These are phyloP conservation scores for Pulveroboletus sp. DNA, from an alignment of 768 basidiomycete species.

Conservation along the genomic window DNA sequence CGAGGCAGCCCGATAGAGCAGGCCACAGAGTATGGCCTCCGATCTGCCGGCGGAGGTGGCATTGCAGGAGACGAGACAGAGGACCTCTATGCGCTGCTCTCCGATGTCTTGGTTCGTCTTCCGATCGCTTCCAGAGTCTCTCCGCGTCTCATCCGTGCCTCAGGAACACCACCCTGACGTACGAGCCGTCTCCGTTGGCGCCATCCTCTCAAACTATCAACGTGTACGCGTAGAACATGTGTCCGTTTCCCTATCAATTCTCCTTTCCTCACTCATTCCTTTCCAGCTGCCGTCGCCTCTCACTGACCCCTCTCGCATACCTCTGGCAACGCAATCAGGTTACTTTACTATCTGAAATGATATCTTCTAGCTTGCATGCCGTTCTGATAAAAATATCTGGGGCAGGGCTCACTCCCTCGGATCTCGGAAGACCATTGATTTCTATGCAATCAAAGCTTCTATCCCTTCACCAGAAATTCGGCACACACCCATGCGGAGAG, in stretches of 20 bases:
- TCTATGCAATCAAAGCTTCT: constrained; percentile 71
- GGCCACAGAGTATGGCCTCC: constrained; percentile 80
- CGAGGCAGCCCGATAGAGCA: constrained; percentile 76
- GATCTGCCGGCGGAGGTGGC: constrained; percentile 47
- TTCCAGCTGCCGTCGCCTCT: constrained; percentile 72
- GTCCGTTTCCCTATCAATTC: constrained; percentile 40
- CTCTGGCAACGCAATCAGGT: constrained; percentile 92
- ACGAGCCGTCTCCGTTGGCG: constrained; percentile 87
- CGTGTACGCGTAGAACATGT: constrained; percentile 97
- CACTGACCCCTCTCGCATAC: constrained; percentile 76
- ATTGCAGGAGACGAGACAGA: constrained; percentile 91
- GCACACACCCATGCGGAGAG: constrained; percentile 93
- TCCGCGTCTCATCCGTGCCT: not conserved
- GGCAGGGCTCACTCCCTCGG: constrained; percentile 72
- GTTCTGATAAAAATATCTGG: constrained; percentile 95
- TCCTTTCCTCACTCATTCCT: constrained; percentile 2
- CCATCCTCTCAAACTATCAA: constrained; percentile 97
- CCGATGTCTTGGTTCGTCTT: constrained; percentile 64
- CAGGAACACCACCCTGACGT: constrained; percentile 77
- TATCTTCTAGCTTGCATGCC: constrained; percentile 70
- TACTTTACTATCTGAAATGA: constrained; percentile 85
- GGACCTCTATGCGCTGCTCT: constrained; percentile 75
- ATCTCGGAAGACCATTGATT: constrained; percentile 73
- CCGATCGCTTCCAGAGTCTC: not conserved
- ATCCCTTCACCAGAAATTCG: constrained; percentile 75